Evolutionary conservation across 306 rosid genomes (phyloP), one percentile per base, ranked within the genome.

Genomic region (Cucurbita ficifolia): DNA sequence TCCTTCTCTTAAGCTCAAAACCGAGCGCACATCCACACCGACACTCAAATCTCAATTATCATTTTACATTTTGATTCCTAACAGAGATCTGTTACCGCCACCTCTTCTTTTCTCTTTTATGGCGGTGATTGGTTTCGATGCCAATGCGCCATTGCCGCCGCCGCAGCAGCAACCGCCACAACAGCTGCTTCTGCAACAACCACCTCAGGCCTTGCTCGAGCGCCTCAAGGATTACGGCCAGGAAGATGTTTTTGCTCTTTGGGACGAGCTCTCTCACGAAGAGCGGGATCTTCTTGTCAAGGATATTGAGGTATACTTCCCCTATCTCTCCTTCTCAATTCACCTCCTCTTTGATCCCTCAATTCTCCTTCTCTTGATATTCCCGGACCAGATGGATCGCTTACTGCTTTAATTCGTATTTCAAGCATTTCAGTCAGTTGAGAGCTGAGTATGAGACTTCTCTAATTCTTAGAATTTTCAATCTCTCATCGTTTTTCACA

Each of bases 171-270:
- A 82, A n/a, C 80, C 77, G 49, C 19, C 77, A 16, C 67, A 76
- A 0, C 89, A 92, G 45, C 78, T 24, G 17, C 57, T 82, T 16
- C 80, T 79, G 39, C 16, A 75, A 10, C 65, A 79, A 1, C 89
- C 97, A 5, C 97, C 97, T 0, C 97, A 88, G 79, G 85, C 88
- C 14, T 75, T 95, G 55, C 84, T 95, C 11, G 99, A 95, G 83
- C 78, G 97, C 56, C 91, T 95, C 82, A 95, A 95, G 84, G 99
- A 95, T 70, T 91, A 89, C 69, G 99, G 99, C 70, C 99, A 95
- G 16, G 99, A 95, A 76, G 96, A 95, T 79, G 92, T 87, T 55
- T 89, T 95, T 60, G 81, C 92, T 42, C 96, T 89, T 62, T 95
- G 97, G 99, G 89, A 91, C 38, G 97, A 95, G 81, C 96, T 95